These are phyloP conservation scores for Alternaria brassicae DNA, from an alignment of 2,329 filamentous ascomycete genomes.

Conservation along the genomic window DNA sequence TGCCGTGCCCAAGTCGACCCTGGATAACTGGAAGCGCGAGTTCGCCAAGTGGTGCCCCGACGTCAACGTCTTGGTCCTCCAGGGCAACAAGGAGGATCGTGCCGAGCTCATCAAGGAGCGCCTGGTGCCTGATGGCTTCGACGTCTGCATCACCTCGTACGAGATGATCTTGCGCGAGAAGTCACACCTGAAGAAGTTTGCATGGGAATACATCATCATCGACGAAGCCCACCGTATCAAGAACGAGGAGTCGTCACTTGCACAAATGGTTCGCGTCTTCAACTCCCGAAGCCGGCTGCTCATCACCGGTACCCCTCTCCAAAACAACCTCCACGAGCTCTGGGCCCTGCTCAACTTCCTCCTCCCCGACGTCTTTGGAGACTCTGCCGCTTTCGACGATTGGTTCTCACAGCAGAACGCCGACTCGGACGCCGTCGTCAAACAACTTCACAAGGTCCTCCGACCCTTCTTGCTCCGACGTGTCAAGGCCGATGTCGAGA, in stretches of 20 bases:
- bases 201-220: slow-evolving; percentile 99
- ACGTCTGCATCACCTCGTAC: slow-evolving; percentile 98
- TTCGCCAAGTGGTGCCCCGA: slow-evolving; percentile 95
- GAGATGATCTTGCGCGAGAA: slow-evolving; percentile 99
- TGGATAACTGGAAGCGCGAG: slow-evolving; percentile 98
- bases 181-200: slow-evolving; percentile 92
- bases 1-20: slow-evolving; percentile 92
- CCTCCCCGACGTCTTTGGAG: slow-evolving; percentile 96
- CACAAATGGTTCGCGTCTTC: slow-evolving; percentile 95
- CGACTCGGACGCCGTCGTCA: slow-evolving; percentile 94
- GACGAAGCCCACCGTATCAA: slow-evolving; percentile 99
- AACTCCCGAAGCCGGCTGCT: slow-evolving; percentile 92
- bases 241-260: slow-evolving; percentile 96
- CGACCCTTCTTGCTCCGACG: slow-evolving; percentile 92
- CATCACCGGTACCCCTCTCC: slow-evolving; percentile 94
- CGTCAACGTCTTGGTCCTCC: slow-evolving; percentile 89
- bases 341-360: slow-evolving; percentile 98
- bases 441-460: slow-evolving; percentile 91
- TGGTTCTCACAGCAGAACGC: slow-evolving; percentile 94
- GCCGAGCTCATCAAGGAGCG: slow-evolving; percentile 86
- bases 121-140: slow-evolving; percentile 92
- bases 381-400: slow-evolving; percentile 94
- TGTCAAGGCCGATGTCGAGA: slow-evolving; percentile 97
- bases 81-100: slow-evolving; percentile 94
- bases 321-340: slow-evolving; percentile 97